These are phyloP conservation scores for Oryza longistaminata DNA, from an alignment of 176 grass and related monocot species.

Conservation along the genomic window DNA sequence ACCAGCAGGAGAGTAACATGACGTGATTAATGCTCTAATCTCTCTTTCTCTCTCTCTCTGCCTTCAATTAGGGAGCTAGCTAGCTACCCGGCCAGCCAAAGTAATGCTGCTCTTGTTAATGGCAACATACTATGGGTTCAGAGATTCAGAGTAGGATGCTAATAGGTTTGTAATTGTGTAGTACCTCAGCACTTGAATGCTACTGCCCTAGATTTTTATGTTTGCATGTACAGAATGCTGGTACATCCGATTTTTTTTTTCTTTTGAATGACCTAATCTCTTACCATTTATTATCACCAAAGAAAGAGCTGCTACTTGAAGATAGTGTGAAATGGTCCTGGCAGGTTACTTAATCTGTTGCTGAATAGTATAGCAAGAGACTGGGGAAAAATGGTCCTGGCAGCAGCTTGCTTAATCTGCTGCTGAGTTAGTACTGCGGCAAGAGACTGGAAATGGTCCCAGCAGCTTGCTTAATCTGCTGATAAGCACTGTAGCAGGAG, in stretches of 20 bases:
- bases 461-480: not conserved
- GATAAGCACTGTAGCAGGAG: not conserved
- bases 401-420: not conserved
- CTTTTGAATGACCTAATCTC: not conserved
- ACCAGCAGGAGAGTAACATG: not conserved
- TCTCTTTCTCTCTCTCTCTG: not conserved
- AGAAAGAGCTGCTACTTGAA: not conserved
- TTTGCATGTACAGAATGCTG: conserved; percentile 4
- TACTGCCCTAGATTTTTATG: conserved; percentile 19
- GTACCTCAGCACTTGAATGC: conserved; percentile 27
- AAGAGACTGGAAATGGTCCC: not conserved
- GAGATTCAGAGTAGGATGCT: not conserved
- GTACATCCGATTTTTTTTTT: not conserved
- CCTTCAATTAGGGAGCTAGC: conserved; percentile 15
- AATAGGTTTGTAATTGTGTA: not conserved
- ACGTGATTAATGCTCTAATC: conserved; percentile 36
- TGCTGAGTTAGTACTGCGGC: not conserved
- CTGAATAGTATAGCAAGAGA: not conserved
- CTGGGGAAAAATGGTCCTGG: not conserved
- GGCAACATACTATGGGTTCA: not conserved
- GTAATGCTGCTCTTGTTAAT: conserved; percentile 24
- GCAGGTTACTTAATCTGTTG: not conserved
- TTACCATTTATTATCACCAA: not conserved
- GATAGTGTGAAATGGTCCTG: not conserved
- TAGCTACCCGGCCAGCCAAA: not conserved